Percentiles rank a stretch among this genome's conserved stretches.
phyloP scores from a whole-genome alignment of 1,139 yeast species.

The Scheffersomyces titani region DNA sequence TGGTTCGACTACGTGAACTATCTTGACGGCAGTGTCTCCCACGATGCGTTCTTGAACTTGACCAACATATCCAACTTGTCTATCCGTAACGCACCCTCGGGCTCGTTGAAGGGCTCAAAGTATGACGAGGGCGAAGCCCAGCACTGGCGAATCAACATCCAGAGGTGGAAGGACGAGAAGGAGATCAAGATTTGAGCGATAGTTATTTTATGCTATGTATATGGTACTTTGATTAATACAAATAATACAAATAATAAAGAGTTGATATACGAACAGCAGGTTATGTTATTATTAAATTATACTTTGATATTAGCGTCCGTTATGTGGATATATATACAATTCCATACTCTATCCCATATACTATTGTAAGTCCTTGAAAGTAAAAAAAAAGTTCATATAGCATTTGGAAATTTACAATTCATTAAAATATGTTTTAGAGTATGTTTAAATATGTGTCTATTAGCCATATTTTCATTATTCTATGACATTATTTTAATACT shows the following conservation, averaged over 20 bases:
- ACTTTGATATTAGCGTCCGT: no score
- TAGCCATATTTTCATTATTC: background rate
- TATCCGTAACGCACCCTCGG: constrained; percentile 66
- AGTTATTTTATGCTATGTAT: background rate
- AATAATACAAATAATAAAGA: background rate
- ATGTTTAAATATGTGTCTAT: no score
- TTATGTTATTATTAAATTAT: no score
- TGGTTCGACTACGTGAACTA: constrained; percentile 72
- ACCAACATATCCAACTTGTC: constrained; percentile 59
- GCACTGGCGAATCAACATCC: constrained; percentile 70
- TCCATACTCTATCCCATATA: no score
- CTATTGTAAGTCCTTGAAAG: no score
- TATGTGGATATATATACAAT: no score
- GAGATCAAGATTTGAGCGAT: constrained; percentile 46
- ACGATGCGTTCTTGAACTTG: constrained; percentile 52
- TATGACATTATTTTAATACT: background rate
- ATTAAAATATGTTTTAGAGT: no score
- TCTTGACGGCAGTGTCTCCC: constrained; percentile 21
- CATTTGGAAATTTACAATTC: no score
- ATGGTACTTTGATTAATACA: background rate
- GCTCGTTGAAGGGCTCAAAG: constrained; percentile 55
- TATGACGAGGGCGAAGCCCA: constrained; percentile 48
- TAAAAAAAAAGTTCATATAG: no score
- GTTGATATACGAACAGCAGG: background rate
- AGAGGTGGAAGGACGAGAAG: constrained; percentile 57